Evolutionary conservation across 257 asterid species (phyloP), one percentile per base, ranked within the genome.

Genomic region (Verbascum thapsus): DNA sequence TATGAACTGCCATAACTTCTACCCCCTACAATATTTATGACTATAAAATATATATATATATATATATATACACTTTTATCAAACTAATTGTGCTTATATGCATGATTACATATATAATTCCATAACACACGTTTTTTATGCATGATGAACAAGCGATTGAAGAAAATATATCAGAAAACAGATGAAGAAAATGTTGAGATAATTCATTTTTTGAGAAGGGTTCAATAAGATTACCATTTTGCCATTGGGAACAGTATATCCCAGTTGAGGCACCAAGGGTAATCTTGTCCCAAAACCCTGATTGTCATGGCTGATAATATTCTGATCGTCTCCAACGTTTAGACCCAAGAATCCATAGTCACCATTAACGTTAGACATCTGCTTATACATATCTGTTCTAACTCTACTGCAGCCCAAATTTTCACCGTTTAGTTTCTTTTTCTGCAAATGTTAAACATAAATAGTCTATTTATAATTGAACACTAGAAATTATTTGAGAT

Each of bases 351-450:
- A 66, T 10, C 74, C 78, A 44, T 64, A 66, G 17, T 63, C 70
- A 18, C 47, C 56, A 26, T 26, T 26, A 23, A 58, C 19, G 15
- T 67, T 35, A 9, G 53, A 22, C 75, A 57, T 56, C 39, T 51
- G 68, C n/a, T n/a, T n/a, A n/a, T n/a, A n/a, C n/a, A n/a, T 19
- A 51, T n/a, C 61, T 7, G 61, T 6, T 50, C 30, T 70, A 49
- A 20, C n/a, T n/a, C n/a, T n/a, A n/a, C n/a, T n/a, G n/a, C n/a
- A 41, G 50, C 67, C 66, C 72, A 59, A 13, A 65, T 58, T 61
- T n/a, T 74, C 82, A 11, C 73, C 78, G 16, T 51, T 47, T 1
- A 69, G 22, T 42, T 53, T 67, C 72, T 78, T 88, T 58, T 83
- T 88, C 94, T 88, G 76, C 74, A 26, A 53, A 53, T 34, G 16